Evolutionary conservation across 805 yeast genomes (phyloP).

Genomic region (Priceomyces carsonii): DNA sequence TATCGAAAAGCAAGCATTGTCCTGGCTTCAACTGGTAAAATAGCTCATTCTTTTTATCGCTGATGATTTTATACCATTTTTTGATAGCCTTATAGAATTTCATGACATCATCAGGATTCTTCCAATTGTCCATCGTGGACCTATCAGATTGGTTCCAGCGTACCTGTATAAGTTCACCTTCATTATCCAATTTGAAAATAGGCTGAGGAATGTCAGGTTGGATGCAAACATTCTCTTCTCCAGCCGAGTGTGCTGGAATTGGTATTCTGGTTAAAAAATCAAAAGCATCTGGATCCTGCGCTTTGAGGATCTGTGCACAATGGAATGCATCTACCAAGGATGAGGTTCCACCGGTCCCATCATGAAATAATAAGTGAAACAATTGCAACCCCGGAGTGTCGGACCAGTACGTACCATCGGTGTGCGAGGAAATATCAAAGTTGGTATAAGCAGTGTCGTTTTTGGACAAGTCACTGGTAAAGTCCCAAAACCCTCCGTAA

Average conservation of each 20-base stretch:
- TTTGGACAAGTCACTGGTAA: constrained; percentile 66
- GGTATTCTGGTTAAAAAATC: constrained; percentile 49
- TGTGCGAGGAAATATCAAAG: constrained; percentile 61
- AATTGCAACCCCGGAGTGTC: constrained; percentile 72
- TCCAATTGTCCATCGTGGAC: constrained; percentile 55
- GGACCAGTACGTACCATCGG: constrained; percentile 76
- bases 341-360: constrained; percentile 67
- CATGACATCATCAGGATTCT: constrained; percentile 49
- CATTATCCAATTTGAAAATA: constrained; percentile 52
- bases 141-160: constrained; percentile 75
- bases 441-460: constrained; percentile 75
- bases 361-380: constrained; percentile 64
- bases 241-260: constrained; percentile 74
- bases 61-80: constrained; percentile 55
- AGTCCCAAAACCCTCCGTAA: constrained; percentile 82
- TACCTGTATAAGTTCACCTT: constrained; percentile 58
- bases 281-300: constrained; percentile 50
- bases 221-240: constrained; percentile 62
- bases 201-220: constrained; percentile 60
- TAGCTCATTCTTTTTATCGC: constrained; percentile 50
- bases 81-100: constrained; percentile 58
- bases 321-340: constrained; percentile 67
- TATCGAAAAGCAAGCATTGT: constrained; percentile 65
- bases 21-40: constrained; percentile 63
- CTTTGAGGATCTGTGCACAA: constrained; percentile 52